phyloP scores from a whole-genome alignment of 805 yeast genomes.

The Candida hispaniensis region DNA sequence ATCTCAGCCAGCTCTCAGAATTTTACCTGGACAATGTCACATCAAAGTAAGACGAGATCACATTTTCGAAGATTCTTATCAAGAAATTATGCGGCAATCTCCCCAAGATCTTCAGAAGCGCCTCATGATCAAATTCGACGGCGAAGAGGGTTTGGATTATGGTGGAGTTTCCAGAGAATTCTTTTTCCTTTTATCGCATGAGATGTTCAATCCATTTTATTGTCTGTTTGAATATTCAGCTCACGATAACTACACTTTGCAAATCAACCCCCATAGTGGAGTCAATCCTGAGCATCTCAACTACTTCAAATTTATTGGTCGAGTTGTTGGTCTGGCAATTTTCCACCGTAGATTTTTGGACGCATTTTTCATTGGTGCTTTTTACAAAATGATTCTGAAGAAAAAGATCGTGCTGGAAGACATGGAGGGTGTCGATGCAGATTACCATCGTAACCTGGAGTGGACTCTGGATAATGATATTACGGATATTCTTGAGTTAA shows the following conservation, averaged over 20 bases:
- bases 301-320: slow-evolving; percentile 95
- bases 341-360: slow-evolving; percentile 97
- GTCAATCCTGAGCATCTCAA: slow-evolving; percentile 96
- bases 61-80: slow-evolving; percentile 94
- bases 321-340: slow-evolving; percentile 96
- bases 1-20: slow-evolving; percentile 95
- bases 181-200: slow-evolving; percentile 91
- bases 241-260: slow-evolving; percentile 94
- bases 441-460: slow-evolving; percentile 83
- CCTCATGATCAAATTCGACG: slow-evolving; percentile 95
- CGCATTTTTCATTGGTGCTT: slow-evolving; percentile 96
- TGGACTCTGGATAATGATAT: slow-evolving; percentile 96
- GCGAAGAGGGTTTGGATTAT: slow-evolving; percentile 98
- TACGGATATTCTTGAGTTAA: slow-evolving; percentile 72
- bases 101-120: slow-evolving; percentile 97
- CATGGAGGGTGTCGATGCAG: slow-evolving; percentile 98
- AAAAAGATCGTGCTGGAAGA: slow-evolving; percentile 92
- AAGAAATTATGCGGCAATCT: slow-evolving; percentile 97
- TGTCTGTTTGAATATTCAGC: slow-evolving; percentile 96
- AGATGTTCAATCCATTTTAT: slow-evolving; percentile 97
- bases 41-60: slow-evolving; percentile 95
- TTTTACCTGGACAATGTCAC: slow-evolving; percentile 97
- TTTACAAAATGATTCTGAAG: slow-evolving; percentile 93
- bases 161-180: slow-evolving; percentile 99
- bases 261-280: slow-evolving; percentile 93